Conservation (phyloP, 352 stramenopile genomes). For the Phytophthora chlamydospora region DNA sequence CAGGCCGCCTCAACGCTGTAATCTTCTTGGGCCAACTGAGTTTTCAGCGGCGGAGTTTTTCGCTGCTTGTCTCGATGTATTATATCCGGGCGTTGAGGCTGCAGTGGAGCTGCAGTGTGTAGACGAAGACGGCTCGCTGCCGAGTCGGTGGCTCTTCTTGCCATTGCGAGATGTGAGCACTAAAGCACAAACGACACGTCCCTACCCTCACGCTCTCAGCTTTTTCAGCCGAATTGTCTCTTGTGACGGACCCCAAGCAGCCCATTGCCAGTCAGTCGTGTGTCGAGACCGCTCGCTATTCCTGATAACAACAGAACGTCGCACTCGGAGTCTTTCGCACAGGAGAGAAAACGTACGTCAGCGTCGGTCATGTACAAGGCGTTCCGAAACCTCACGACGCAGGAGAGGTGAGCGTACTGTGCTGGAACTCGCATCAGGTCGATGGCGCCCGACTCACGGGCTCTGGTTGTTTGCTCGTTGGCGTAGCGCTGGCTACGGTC, state of each 20-base stretch:
- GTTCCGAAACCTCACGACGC: conserved; percentile 55
- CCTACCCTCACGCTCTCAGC: conserved; percentile 4
- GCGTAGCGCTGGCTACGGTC: conserved; percentile 50
- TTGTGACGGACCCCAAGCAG: conserved; percentile 2
- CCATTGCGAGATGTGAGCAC: conserved; percentile 1
- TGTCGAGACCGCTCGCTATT: conserved; percentile 2
- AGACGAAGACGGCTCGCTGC: conserved; percentile 7
- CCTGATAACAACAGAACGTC: conserved; percentile 12
- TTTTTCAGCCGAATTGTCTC: conserved; percentile 11
- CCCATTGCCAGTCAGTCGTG: background rate
- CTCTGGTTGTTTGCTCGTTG: conserved; percentile 4
- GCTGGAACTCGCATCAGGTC: background rate
- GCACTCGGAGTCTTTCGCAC: background rate
- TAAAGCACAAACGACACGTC: conserved; percentile 21
- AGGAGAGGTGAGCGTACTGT: conserved; percentile 41
- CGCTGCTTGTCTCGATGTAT: background rate
- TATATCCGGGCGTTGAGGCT: background rate
- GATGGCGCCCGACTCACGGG: background rate
- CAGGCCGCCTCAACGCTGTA: background rate
- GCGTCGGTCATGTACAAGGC: conserved; percentile 40
- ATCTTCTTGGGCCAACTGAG: background rate
- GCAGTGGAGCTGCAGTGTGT: background rate
- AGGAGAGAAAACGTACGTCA: background rate
- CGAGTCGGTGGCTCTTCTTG: background rate
- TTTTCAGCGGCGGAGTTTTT: background rate